Evolutionary conservation across 495 filamentous ascomycete genomes (phyloP).

Genomic region (Beverwykella pulmonaria): DNA sequence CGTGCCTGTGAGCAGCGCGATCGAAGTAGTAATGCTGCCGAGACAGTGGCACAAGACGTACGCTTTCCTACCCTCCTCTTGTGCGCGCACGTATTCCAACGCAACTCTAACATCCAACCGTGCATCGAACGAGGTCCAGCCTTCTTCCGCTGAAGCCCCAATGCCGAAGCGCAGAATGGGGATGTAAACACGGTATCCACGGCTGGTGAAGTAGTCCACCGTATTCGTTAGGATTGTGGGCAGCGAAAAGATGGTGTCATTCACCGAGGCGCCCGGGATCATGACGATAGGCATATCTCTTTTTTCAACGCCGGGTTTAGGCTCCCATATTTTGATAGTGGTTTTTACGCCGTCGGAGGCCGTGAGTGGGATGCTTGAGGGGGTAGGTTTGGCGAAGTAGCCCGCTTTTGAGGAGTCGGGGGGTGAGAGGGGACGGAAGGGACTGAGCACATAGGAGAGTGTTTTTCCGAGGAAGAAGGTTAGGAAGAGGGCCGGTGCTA

Average conservation of each 20-base stretch:
- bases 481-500: constrained; percentile 7
- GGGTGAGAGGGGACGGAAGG: constrained; percentile 59
- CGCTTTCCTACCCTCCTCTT: constrained; percentile 43
- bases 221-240: constrained; percentile 68
- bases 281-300: constrained; percentile 44
- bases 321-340: constrained; percentile 59
- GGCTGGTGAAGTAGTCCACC: constrained; percentile 64
- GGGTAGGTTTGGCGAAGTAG: constrained; percentile 50
- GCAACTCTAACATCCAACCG: constrained; percentile 65
- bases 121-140: constrained; percentile 63
- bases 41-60: constrained; percentile 71
- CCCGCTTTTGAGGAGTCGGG: constrained; percentile 52
- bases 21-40: constrained; percentile 62
- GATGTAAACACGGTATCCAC: constrained; percentile 62
- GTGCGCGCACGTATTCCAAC: constrained; percentile 53
- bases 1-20: constrained; percentile 66
- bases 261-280: constrained; percentile 64
- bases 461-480: constrained; percentile 60
- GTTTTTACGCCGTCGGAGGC: constrained; percentile 58
- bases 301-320: constrained; percentile 36
- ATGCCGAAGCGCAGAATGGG: constrained; percentile 64
- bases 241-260: constrained; percentile 65
- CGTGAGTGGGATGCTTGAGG: constrained; percentile 46
- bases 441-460: constrained; percentile 57
- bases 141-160: constrained; percentile 55